Evolutionary conservation across 2,329 filamentous ascomycete species (phyloP), one percentile per base, ranked within the genome.

Genomic region (Clonostachys rhizophaga): DNA sequence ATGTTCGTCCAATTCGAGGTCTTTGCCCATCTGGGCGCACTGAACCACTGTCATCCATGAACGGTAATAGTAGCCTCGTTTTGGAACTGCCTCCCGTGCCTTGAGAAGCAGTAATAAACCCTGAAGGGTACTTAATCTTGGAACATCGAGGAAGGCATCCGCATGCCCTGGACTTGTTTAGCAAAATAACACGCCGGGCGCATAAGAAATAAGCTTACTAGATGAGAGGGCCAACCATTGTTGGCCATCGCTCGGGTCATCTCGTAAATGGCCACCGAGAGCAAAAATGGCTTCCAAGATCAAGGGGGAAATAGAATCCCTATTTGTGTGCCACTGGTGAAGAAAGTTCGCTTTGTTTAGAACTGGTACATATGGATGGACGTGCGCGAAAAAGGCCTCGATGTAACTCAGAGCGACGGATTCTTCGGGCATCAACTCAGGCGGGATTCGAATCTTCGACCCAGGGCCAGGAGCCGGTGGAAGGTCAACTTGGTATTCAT

Each of bases 11-110:
- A 97, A 72, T 17, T 91, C 89, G 34, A 97, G 74, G 61, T 96
- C 92, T 59, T 95, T 94, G 24, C 84, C 90, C 89, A 97, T 96
- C 42, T 91, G 86, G 8, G 95, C 86, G 52, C 92, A 90, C 50
- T 91, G 89, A 46, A 96, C 92, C 17, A 95, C 83, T 6, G 88
- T 89, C 83, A 96, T 95, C 92, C 94, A 97, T 1, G 94, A 97
- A 36, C 92, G 85, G 67, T 94, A 97, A 65, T 94, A 97, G 62
- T 97, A 97, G 2, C 94, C 94, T 50, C 89, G 84, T 61, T 95
- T 95, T 0, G 92, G 91, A 9, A 87, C 84, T n/a, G 89, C 87
- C 65, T 97, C 92, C 52, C 91, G 81, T 2, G 92, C 94, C 65
- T 97, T 97, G 40, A 96, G 71, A 16, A 96, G 76, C 41, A 97